Conservation (phyloP, 345 rosid species). For the Diplotaxis tenuifolia region DNA sequence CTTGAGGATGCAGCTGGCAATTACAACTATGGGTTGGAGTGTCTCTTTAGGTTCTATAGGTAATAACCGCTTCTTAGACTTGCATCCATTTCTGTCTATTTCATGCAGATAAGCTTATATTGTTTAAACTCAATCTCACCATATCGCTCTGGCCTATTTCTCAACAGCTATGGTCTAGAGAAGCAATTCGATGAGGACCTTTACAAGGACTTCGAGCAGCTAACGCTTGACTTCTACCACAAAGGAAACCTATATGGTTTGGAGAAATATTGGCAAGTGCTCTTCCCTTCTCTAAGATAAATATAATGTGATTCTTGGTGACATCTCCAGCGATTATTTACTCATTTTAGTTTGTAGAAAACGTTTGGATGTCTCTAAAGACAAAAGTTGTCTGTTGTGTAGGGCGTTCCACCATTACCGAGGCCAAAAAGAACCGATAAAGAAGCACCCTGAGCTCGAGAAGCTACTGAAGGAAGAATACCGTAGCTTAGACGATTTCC, state of each 20-base stretch:
- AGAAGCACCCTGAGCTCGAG: slow-evolving; percentile 76
- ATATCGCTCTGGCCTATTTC: slow-evolving; percentile 7
- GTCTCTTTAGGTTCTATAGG: slow-evolving; percentile 99
- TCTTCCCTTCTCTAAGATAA: background rate
- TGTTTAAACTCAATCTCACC: background rate
- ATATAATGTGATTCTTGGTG: background rate
- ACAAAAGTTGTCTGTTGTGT: slow-evolving; percentile 8
- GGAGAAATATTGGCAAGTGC: slow-evolving; percentile 84
- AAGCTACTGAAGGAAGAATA: slow-evolving; percentile 69
- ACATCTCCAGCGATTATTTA: background rate
- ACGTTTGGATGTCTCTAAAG: background rate
- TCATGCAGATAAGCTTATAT: background rate
- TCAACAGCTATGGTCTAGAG: slow-evolving; percentile 95
- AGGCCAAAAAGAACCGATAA: slow-evolving; percentile 50
- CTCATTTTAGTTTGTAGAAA: background rate
- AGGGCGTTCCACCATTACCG: slow-evolving; percentile 99
- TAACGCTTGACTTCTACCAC: slow-evolving; percentile 72
- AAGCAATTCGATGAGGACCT: slow-evolving; percentile 67
- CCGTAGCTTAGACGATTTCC: slow-evolving; percentile 69
- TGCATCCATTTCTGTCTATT: background rate
- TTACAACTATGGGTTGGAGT: slow-evolving; percentile 87
- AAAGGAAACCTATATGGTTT: slow-evolving; percentile 89
- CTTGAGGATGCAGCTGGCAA: slow-evolving; percentile 80
- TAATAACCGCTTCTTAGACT: slow-evolving; percentile 29
- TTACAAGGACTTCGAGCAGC: slow-evolving; percentile 81